These are phyloP conservation scores for Fusarium verticillioides DNA, from an alignment of 2,329 filamentous ascomycete genomes.

Conservation along the genomic window DNA sequence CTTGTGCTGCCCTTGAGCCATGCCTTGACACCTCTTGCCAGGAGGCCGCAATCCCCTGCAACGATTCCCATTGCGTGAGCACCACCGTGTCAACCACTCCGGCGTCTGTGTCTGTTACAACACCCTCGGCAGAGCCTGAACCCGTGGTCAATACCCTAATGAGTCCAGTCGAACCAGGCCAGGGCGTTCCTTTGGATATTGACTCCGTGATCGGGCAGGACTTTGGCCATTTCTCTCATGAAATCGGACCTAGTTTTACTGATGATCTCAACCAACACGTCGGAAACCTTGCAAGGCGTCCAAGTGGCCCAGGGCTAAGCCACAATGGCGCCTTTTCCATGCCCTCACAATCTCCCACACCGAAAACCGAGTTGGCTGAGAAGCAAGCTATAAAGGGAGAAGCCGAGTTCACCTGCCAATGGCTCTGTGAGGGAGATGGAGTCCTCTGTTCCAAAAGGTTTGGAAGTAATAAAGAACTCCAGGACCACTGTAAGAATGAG, in stretches of 20 bases:
- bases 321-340: conserved; percentile 11
- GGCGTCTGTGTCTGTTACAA: conserved; percentile 44
- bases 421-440: conserved; percentile 42
- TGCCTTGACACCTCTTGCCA: conserved; percentile 51
- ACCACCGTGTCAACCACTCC: conserved; percentile 43
- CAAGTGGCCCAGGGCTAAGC: background rate
- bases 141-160: conserved; percentile 26
- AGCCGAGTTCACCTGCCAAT: conserved; percentile 49
- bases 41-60: conserved; percentile 50
- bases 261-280: conserved; percentile 17
- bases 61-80: conserved; percentile 48
- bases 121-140: conserved; percentile 45
- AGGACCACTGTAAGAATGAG: conserved; percentile 63
- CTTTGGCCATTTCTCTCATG: conserved; percentile 18
- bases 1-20: conserved; percentile 50
- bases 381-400: conserved; percentile 31
- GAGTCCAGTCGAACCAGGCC: conserved; percentile 28
- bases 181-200: conserved; percentile 23
- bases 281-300: conserved; percentile 4
- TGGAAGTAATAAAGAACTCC: conserved; percentile 60
- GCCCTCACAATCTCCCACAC: conserved; percentile 6
- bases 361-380: conserved; percentile 26
- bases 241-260: conserved; percentile 14
- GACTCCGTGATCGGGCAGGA: conserved; percentile 15
- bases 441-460: conserved; percentile 52